These are phyloP conservation scores for Corymbia maculata DNA, from an alignment of 345 rosid species.

Conservation along the genomic window DNA sequence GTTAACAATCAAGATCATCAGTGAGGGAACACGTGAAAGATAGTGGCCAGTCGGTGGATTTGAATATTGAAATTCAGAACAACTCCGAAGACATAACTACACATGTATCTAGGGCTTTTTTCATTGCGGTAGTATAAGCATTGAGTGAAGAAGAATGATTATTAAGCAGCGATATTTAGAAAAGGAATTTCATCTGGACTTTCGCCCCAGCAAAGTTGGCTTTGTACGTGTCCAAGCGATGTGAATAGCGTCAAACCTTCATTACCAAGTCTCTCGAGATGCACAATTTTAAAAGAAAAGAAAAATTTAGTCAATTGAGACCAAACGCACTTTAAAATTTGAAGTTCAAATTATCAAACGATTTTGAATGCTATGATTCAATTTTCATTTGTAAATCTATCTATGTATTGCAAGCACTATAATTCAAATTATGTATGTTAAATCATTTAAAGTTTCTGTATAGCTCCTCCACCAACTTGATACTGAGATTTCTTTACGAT, in stretches of 20 bases:
- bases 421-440: neutral
- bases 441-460: neutral
- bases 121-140: neutral
- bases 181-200: neutral
- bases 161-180: neutral
- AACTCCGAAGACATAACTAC: neutral
- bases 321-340: neutral
- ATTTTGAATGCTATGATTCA: neutral
- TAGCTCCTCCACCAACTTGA: neutral
- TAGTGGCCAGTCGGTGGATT: neutral
- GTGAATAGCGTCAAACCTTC: neutral
- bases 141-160: neutral
- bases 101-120: neutral
- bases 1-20: neutral
- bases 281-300: neutral
- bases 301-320: neutral
- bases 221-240: neutral
- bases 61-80: neutral
- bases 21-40: neutral
- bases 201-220: neutral
- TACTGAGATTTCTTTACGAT: neutral
- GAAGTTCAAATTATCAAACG: neutral
- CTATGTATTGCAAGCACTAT: neutral
- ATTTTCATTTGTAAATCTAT: neutral
- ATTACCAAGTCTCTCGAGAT: neutral